Base-by-base conservation (phyloP, 2,329 filamentous ascomycete genomes). In the Byssochlamys sp. region DNA sequence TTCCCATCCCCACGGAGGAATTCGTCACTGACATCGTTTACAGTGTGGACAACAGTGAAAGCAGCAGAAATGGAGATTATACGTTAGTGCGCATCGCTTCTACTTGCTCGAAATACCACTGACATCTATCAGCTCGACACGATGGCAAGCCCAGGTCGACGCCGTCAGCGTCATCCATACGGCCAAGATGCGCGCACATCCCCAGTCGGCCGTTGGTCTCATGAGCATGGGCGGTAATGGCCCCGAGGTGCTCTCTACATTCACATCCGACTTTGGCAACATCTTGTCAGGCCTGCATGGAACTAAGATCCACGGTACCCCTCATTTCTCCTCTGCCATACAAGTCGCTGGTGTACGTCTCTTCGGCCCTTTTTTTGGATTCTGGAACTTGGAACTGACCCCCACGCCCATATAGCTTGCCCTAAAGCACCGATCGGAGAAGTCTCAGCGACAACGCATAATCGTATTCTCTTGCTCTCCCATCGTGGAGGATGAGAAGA, bases 151-250 rank as follows among this genome's bases (percentile, higher is more conserved):
- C 67, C 94, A 99, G 81, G 83, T 90, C 66, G 94, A 99, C 76
- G 91, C 92, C 57, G 90, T 95, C 69, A 94, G 89, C 76, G 86
- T 96, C 69, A 87, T 97, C 69, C 97, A 97, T 80, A 90, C 91
- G 71, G 90, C 88, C 70, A 96, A 99, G 76, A 96, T 91, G 66
- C 87, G 91, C 77, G 88, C 88, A 66, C 96, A 99, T 74, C 91
- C 94, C 31, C 94, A 99, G 77, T 97, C 92, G 6, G 95, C 91
- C 10, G 94, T 99, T 63, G 94, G 95, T 55, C 80, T 99, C 63
- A 96, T 99, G 91, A 96, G 90, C 77, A 97, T 97, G 92, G 94
- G 90, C 62, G 94, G 92, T 69, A 92, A 90, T 71, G 91, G 91
- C n/a, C 94, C 94, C 53, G 92, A 97, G 77, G 92, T 99, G 63